Conservation (phyloP, 306 rosid genomes). For the Luffa aegyptiaca region DNA sequence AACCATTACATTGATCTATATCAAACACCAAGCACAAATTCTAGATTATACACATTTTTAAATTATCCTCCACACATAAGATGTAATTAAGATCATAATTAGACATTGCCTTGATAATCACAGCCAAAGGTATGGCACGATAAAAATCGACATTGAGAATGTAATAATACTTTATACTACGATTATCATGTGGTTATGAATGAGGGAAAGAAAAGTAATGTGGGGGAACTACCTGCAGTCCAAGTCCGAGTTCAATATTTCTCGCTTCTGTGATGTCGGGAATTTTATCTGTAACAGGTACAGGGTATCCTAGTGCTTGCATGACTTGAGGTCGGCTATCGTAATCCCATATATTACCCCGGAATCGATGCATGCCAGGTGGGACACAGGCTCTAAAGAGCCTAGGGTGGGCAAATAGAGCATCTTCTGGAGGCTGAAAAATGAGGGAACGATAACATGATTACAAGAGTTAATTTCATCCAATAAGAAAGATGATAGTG, state of each 20-base stretch:
- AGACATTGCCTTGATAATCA: background rate
- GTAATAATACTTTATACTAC: background rate
- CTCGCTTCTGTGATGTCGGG: slow-evolving; percentile 75
- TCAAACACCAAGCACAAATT: background rate
- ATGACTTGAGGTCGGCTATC: slow-evolving; percentile 70
- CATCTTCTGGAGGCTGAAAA: slow-evolving; percentile 90
- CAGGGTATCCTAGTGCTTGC: slow-evolving; percentile 63
- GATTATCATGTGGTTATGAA: background rate
- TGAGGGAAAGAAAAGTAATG: slow-evolving; percentile 1
- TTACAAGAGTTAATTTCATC: background rate
- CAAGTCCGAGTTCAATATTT: slow-evolving; percentile 89
- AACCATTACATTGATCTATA: background rate
- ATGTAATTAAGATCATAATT: background rate
- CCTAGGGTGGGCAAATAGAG: slow-evolving; percentile 86
- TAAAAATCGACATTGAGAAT: background rate
- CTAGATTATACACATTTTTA: background rate
- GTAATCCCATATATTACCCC: slow-evolving; percentile 94
- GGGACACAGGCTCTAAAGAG: slow-evolving; percentile 95
- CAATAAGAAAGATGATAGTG: background rate
- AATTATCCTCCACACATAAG: background rate
- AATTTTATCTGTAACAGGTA: slow-evolving; percentile 50
- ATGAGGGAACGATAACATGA: background rate
- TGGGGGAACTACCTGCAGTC: slow-evolving; percentile 59
- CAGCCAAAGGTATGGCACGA: background rate
- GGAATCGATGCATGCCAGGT: slow-evolving; percentile 91